A percentile compares a stretch with the other conserved stretches of the same genome.
phyloP scores from a whole-genome alignment of 2,329 filamentous ascomycete species.

The Trichoderma sp. region DNA sequence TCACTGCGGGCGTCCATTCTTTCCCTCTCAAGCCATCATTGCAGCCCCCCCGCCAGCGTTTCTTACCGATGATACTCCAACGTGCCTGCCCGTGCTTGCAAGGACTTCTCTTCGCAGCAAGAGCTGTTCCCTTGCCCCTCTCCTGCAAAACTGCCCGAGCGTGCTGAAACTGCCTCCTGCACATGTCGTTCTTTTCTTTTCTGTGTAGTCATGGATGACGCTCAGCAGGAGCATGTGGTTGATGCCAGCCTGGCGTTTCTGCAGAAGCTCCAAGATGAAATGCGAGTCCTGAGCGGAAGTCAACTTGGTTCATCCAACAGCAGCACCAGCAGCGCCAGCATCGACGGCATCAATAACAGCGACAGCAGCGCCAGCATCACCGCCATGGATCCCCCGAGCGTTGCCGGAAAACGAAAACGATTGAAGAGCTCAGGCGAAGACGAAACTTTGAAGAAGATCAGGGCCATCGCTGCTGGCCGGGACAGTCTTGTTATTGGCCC shows the following conservation, averaged over 20 bases:
- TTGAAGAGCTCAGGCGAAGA: background rate
- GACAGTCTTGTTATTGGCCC: background rate
- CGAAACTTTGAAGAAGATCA: slow-evolving; percentile 16
- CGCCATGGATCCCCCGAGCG: background rate
- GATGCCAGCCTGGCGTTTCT: background rate
- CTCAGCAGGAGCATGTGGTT: background rate
- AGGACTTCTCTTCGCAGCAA: background rate
- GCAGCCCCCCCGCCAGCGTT: background rate
- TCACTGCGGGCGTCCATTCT: background rate
- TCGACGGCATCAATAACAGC: background rate
- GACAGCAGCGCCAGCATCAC: background rate
- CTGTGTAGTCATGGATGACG: background rate
- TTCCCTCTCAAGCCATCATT: background rate
- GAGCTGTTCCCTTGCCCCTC: background rate
- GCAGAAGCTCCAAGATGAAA: background rate
- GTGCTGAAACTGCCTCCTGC: background rate
- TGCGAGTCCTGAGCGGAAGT: background rate
- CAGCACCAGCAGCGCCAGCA: background rate
- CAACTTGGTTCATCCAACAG: background rate
- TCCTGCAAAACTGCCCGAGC: background rate
- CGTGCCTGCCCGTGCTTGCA: background rate
- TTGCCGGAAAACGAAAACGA: slow-evolving; percentile 17
- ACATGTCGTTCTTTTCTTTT: background rate
- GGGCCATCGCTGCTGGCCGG: background rate
- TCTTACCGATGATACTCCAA: background rate